Conservation (phyloP, 768 basidiomycete species). For the Trametopsis cervina region DNA sequence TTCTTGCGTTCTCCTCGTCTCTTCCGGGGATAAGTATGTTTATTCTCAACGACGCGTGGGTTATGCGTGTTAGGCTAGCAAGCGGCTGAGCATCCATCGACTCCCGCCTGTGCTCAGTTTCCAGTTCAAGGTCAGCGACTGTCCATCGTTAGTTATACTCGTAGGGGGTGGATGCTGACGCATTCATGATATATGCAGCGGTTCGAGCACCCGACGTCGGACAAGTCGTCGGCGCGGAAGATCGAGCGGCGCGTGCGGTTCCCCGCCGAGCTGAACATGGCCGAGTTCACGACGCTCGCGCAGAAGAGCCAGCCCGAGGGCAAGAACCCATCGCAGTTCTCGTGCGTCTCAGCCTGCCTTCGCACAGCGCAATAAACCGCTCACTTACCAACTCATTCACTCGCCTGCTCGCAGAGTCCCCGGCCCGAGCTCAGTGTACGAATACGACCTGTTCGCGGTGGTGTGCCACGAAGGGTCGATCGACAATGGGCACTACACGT, state of each 20-base stretch:
- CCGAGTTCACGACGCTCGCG: constrained; percentile 68
- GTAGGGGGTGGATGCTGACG: no score
- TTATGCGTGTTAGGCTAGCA: constrained; percentile 58
- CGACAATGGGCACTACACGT: constrained; percentile 93
- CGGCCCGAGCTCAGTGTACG: constrained; percentile 66
- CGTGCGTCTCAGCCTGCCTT: constrained; percentile 13
- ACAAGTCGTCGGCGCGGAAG: constrained; percentile 73
- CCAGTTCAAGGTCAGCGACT: constrained; percentile 75
- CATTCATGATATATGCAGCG: constrained; percentile 46
- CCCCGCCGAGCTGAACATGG: constrained; percentile 83
- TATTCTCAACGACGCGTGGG: constrained; percentile 1
- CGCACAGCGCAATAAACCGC: not conserved
- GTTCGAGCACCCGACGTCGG: constrained; percentile 79
- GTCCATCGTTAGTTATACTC: constrained; percentile 2
- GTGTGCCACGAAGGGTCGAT: constrained; percentile 94
- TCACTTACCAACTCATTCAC: not conserved
- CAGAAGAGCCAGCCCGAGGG: constrained; percentile 40
- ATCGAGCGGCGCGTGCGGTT: constrained; percentile 80
- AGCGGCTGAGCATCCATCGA: constrained; percentile 77
- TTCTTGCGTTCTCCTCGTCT: no score
- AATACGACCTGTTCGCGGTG: constrained; percentile 89
- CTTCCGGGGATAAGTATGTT: not conserved
- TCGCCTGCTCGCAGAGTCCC: constrained; percentile 29
- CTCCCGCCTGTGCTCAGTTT: constrained; percentile 88
- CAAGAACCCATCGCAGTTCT: constrained; percentile 15